Evolutionary conservation across 2,329 filamentous ascomycete genomes (phyloP).

Genomic region (Ciborinia camelliae): DNA sequence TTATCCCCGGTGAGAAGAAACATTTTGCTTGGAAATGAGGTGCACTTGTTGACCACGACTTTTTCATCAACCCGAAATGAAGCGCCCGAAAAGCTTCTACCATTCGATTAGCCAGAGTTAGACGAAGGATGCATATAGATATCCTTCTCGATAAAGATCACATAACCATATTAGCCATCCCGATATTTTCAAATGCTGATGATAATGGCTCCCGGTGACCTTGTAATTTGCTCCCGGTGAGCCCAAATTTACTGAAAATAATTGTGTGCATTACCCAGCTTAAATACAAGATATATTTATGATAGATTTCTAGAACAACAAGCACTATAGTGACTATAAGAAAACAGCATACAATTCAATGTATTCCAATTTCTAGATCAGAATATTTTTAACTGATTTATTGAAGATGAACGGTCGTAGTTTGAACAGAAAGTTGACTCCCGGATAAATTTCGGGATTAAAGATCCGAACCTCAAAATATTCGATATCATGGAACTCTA

Average conservation of each 20-base stretch:
- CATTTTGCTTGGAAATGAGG: neutral
- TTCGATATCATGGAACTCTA: conserved; percentile 16
- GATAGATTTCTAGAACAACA: too few relatives aligned
- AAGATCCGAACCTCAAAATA: conserved; percentile 12
- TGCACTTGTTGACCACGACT: neutral
- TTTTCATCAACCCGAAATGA: neutral
- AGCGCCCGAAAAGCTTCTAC: neutral
- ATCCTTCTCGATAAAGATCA: too few relatives aligned
- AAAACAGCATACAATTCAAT: neutral
- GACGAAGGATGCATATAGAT: neutral
- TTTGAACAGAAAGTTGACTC: neutral
- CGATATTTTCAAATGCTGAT: neutral
- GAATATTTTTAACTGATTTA: neutral
- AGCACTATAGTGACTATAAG: neutral
- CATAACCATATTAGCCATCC: too few relatives aligned
- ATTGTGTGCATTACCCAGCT: neutral
- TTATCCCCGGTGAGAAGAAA: neutral
- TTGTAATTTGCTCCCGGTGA: neutral
- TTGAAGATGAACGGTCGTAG: neutral
- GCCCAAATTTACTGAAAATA: neutral
- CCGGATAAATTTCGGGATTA: conserved; percentile 11
- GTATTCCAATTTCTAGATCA: neutral
- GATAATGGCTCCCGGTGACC: neutral
- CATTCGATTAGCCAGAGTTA: neutral
- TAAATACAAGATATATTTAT: neutral